phyloP scores from a whole-genome alignment of 352 stramenopile species.

The Blastocystis sp. region DNA sequence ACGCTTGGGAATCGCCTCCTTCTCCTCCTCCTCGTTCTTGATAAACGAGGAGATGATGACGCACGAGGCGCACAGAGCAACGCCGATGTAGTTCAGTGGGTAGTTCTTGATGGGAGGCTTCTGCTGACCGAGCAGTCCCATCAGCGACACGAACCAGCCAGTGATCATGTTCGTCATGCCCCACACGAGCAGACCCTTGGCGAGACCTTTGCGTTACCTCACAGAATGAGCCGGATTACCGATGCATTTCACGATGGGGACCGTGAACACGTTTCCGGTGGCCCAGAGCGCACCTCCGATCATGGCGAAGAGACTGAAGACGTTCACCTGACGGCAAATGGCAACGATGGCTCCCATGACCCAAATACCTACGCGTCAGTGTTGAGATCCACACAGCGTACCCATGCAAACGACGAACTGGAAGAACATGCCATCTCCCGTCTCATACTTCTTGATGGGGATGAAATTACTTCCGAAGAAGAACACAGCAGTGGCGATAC shows the following conservation, averaged over 20 bases:
- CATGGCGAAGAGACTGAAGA: constrained; percentile 71
- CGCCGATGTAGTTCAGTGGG: constrained; percentile 70
- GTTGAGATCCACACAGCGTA: background rate
- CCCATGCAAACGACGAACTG: constrained; percentile 70
- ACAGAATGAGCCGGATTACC: background rate
- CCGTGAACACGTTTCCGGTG: constrained; percentile 71
- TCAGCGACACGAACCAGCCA: constrained; percentile 68
- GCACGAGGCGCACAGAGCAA: constrained; percentile 62
- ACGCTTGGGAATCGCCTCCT: constrained; percentile 52
- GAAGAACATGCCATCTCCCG: constrained; percentile 71
- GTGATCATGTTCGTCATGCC: constrained; percentile 72
- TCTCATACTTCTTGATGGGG: constrained; percentile 72
- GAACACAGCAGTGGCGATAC: constrained; percentile 65
- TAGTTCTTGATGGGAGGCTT: constrained; percentile 67
- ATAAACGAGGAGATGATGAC: constrained; percentile 71
- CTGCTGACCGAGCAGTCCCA: constrained; percentile 69
- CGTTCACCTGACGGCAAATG: constrained; percentile 57
- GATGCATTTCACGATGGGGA: constrained; percentile 71
- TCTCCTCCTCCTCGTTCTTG: constrained; percentile 68
- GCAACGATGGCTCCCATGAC: constrained; percentile 69
- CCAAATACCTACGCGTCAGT: constrained; percentile 64
- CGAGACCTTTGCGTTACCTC: constrained; percentile 21
- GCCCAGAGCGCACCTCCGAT: constrained; percentile 70
- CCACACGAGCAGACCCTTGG: constrained; percentile 70
- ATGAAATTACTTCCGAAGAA: constrained; percentile 72